A percentile compares a stretch with the other conserved stretches of the same genome.
These are phyloP conservation scores for Cyclaneusma minus DNA, from an alignment of 2,329 filamentous ascomycete species.

Conservation along the genomic window DNA sequence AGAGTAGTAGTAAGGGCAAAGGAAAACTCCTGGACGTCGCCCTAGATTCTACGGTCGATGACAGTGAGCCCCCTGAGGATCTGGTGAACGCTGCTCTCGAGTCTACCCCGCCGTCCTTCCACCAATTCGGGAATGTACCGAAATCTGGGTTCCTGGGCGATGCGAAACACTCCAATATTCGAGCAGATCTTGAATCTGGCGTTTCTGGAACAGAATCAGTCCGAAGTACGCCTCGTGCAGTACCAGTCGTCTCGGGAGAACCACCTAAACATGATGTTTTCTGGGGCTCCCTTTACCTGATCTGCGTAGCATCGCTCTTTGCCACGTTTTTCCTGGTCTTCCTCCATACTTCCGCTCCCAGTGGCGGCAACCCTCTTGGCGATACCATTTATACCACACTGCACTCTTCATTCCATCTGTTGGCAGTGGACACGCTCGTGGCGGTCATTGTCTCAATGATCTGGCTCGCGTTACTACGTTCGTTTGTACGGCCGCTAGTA, in stretches of 20 bases:
- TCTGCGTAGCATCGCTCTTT: constrained; percentile 68
- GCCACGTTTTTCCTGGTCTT: constrained; percentile 82
- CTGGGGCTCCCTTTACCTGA: constrained; percentile 81
- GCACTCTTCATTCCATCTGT: constrained; percentile 72
- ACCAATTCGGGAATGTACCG: constrained; percentile 29
- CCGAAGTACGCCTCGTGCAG: constrained; percentile 34
- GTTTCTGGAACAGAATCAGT: constrained; percentile 8
- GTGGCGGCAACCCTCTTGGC: constrained; percentile 55
- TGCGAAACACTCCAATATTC: constrained; percentile 7
- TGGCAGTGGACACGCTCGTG: constrained; percentile 84
- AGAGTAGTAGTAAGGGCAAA: constrained; percentile 27
- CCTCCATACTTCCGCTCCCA: constrained; percentile 66
- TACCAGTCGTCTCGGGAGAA: constrained; percentile 45
- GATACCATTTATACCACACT: constrained; percentile 91
- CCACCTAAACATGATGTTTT: constrained; percentile 76
- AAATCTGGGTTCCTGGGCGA: constrained; percentile 15
- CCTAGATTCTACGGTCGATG: constrained; percentile 50
- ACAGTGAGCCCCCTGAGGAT: constrained; percentile 44
- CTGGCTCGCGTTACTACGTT: constrained; percentile 78
- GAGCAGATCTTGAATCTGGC: constrained; percentile 11
- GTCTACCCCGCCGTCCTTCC: constrained; percentile 43
- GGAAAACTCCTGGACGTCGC: constrained; percentile 78
- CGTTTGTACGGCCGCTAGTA: constrained; percentile 76
- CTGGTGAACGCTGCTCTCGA: constrained; percentile 37
- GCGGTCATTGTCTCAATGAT: constrained; percentile 74